These are phyloP conservation scores for Magnusiomyces suaveolens DNA, from an alignment of 1,139 yeast species.

Conservation along the genomic window DNA sequence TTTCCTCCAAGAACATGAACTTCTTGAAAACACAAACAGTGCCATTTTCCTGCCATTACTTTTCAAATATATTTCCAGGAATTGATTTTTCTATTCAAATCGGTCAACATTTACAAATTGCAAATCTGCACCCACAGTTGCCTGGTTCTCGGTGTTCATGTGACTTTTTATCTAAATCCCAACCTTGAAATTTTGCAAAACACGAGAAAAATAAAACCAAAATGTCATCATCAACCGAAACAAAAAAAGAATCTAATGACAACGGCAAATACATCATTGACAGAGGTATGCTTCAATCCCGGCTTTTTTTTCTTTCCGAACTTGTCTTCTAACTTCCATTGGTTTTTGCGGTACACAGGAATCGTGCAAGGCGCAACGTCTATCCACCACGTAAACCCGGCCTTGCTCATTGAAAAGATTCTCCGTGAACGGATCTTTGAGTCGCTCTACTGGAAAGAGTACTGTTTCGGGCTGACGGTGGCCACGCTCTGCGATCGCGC, in stretches of 20 bases:
- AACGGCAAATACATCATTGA: neutral
- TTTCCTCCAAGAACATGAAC: too few relatives aligned
- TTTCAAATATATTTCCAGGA: too few relatives aligned
- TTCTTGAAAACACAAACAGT: too few relatives aligned
- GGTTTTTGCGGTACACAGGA: constrained; percentile 26
- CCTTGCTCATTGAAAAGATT: constrained; percentile 54
- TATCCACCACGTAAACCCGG: constrained; percentile 41
- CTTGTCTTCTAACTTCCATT: neutral
- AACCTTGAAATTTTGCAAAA: too few relatives aligned
- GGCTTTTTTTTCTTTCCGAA: neutral
- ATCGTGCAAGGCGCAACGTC: constrained; percentile 28
- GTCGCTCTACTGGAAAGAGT: constrained; percentile 57
- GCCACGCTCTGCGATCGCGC: constrained; percentile 44
- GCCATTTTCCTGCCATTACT: too few relatives aligned
- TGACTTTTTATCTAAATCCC: too few relatives aligned
- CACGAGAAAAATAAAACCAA: neutral
- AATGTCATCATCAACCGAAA: neutral
- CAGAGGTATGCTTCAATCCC: neutral
- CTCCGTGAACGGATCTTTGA: constrained; percentile 59
- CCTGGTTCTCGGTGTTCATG: too few relatives aligned
- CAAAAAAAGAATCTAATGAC: neutral
- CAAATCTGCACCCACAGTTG: too few relatives aligned
- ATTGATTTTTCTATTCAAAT: too few relatives aligned
- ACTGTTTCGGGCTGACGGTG: constrained; percentile 48
- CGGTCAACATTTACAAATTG: too few relatives aligned